Base-by-base conservation (phyloP, 2,329 filamentous ascomycete genomes). In the Fonsecaea pugnacius region DNA sequence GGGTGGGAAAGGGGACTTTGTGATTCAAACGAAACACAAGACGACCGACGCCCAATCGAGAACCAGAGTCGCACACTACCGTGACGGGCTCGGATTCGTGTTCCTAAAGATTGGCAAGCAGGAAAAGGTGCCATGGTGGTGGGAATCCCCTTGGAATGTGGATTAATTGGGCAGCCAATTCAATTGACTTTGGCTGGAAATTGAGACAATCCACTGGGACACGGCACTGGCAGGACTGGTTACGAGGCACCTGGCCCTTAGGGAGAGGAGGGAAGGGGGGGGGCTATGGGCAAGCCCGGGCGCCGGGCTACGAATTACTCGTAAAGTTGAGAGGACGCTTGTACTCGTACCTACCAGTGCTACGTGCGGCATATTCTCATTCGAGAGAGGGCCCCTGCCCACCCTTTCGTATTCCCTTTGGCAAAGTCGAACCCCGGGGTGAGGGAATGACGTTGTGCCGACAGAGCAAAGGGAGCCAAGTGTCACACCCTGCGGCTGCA, bases 81-180 rank as follows among this genome's bases (percentile, higher is more conserved):
- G 43, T 27, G 43, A 24, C 18, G 27, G 46, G 46, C 36, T 57
- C 46, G 38, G 55, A 33, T 18, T 43, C 38, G 55, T 40, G 36
- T 35, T 52, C 43, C 43, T 33, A 48, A 48, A 48, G 43, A 48
- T 48, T 48, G 43, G 18, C 43, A 48, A 8, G 9, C 51, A 54
- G 27, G 27, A 30, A 48, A 59, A 16, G 50, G 12, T 16, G 27
- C 36, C 30, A 18, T 24, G 53, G 43, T 58, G 35, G 55, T 43
- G 30, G 36, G 58, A 55, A 55, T 40, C 38, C 43, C 54, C 10
- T 30, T 32, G 9, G 33, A 58, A 51, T 51, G 60, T 62, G 60
- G 60, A 58, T 38, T 62, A 33, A 62, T 57, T 62, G 60, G 60
- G 53, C 60, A 57, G 60, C 60, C 57, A 59, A 24, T n/a, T 10